A percentile compares a stretch with the other conserved stretches of the same genome.
Conservation (phyloP, 768 basidiomycete species). For the Rubroboletus satanas region DNA sequence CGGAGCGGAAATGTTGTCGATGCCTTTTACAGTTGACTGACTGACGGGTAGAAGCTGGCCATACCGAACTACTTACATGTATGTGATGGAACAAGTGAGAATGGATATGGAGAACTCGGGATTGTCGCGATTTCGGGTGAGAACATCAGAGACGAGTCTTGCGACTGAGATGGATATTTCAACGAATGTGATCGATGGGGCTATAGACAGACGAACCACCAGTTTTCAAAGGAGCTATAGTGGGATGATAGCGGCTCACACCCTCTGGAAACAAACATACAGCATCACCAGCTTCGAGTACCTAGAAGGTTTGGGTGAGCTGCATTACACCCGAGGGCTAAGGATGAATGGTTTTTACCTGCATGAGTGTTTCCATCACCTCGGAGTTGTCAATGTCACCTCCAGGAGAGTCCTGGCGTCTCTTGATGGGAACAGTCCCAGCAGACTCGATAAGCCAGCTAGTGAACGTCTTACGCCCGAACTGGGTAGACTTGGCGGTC, state of each 20-base stretch:
- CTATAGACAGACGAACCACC: constrained; percentile 51
- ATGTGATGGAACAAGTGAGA: constrained; percentile 76
- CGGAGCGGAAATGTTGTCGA: constrained; percentile 82
- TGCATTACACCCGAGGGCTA: not conserved
- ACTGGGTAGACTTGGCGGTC: constrained; percentile 86
- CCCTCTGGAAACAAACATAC: constrained; percentile 87
- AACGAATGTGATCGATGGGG: not conserved
- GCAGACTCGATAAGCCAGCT: constrained; percentile 89
- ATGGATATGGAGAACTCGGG: constrained; percentile 70
- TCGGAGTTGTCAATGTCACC: constrained; percentile 59
- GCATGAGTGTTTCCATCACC: constrained; percentile 64
- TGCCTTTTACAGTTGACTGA: constrained; percentile 46
- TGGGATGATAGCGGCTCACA: constrained; percentile 78
- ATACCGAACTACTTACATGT: constrained; percentile 48
- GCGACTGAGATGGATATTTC: constrained; percentile 48
- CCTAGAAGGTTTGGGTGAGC: constrained; percentile 40
- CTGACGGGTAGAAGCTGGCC: not conserved
- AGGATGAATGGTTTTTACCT: constrained; percentile 38
- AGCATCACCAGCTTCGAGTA: constrained; percentile 71
- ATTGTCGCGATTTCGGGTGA: constrained; percentile 64
- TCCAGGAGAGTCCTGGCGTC: constrained; percentile 65
- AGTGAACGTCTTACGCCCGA: constrained; percentile 78
- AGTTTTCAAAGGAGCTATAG: constrained; percentile 84
- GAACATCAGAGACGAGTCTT: constrained; percentile 72
- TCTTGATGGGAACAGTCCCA: constrained; percentile 79